Evolutionary conservation across 176 grass and related monocot species (phyloP).

Genomic region (Zea luxurians): DNA sequence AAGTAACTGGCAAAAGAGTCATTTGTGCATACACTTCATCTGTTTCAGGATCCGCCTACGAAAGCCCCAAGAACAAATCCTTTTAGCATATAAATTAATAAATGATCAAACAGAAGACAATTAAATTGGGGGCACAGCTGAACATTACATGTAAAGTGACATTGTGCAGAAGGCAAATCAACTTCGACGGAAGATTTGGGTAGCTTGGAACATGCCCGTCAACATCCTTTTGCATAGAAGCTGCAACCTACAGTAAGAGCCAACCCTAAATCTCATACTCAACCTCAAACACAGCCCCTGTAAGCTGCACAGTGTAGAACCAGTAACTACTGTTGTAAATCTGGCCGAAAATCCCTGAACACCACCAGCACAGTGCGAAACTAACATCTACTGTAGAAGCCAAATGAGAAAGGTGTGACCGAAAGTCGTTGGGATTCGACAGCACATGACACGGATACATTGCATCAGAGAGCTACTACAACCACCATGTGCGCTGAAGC

Average conservation of each 20-base stretch:
- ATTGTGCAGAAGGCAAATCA: slow-evolving; percentile 65
- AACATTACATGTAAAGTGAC: slow-evolving; percentile 69
- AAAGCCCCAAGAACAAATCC: background rate
- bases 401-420: background rate
- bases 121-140: background rate
- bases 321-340: background rate
- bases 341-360: slow-evolving; percentile 1
- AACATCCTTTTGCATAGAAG: slow-evolving; percentile 71
- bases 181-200: slow-evolving; percentile 63
- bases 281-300: background rate
- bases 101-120: slow-evolving; percentile 5
- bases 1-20: slow-evolving; percentile 67
- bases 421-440: slow-evolving; percentile 14
- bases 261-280: background rate
- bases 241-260: slow-evolving; percentile 55
- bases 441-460: slow-evolving; percentile 9
- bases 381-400: background rate
- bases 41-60: slow-evolving; percentile 67
- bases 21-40: slow-evolving; percentile 83
- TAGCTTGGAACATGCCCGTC: slow-evolving; percentile 70
- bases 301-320: background rate
- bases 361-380: background rate
- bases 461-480: background rate
- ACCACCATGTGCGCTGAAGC: slow-evolving; percentile 38
- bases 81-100: slow-evolving; percentile 12